Evolutionary conservation across 805 yeast genomes (phyloP), one percentile per base, ranked within the genome.

Genomic region (Blastobotrys robertii): DNA sequence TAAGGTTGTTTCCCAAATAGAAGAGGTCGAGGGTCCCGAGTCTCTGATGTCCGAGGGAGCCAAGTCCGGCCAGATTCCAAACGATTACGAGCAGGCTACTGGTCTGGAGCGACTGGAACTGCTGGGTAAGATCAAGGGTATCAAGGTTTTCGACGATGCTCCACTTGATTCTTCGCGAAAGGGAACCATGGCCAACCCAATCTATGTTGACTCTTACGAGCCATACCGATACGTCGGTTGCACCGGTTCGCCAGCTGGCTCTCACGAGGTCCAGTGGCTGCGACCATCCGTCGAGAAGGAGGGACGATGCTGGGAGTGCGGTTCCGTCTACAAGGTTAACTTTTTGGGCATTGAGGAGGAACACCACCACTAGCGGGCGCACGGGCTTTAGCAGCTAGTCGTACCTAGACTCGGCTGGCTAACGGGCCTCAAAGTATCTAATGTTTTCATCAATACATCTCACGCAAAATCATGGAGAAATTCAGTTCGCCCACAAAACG

Each of bases 251-350:
- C 96, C 95, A 60, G 94, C 87, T 46, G 94, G 84, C 51, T 81
- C 92, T 53, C 97, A 88, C 69, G 80, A 77, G 58, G 77, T 85
- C 53, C 77, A 79, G 81, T 90, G 97, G 96, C 76, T 88, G 72
- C 80, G 79, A 68, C 94, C 94, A 58, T 82, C 87, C 54, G 76
- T 73, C 52, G 84, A 76, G 39, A 72, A 84, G 67, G 82, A 82
- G 49, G 84, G 84, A 55, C 86, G 98, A 79, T 92, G 97, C 72
- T 85, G 96, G 95, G 96, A 92, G 68, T 90, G 97, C 68, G 98
- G 98, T 68, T 81, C 88, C 56, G 95, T 87, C 54, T 90, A 83
- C 75, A 79, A 84, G 60, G 69, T 88, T 58, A 84, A 87, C 69
- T 81, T 80, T 70, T 74, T 88, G 58, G 97, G 96, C 67, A 82